phyloP scores from a whole-genome alignment of 768 basidiomycete genomes.

The Rossbeevera mucosa region DNA sequence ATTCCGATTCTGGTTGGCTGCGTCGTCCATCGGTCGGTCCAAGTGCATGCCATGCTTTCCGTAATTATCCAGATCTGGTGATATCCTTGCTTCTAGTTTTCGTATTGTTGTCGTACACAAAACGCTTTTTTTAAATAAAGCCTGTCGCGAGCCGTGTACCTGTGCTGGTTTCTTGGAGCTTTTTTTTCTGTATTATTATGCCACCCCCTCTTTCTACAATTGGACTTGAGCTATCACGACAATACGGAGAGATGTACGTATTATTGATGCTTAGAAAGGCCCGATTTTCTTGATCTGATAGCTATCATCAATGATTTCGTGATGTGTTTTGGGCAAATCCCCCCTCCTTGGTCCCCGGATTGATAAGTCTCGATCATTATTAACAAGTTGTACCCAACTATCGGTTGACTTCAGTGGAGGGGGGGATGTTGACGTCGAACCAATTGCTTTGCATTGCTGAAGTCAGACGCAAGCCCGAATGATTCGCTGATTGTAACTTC shows the following conservation, averaged over 20 bases:
- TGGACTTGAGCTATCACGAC: slow-evolving; percentile 9
- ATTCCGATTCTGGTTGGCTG: slow-evolving; percentile 13
- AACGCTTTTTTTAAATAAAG: slow-evolving; percentile 5
- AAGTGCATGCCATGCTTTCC: slow-evolving; percentile 8
- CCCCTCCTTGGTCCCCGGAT: neutral
- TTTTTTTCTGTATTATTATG: slow-evolving; percentile 25
- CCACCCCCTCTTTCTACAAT: slow-evolving; percentile 13
- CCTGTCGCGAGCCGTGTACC: slow-evolving; percentile 19
- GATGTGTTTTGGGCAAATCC: slow-evolving; percentile 17
- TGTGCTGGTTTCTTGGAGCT: slow-evolving; percentile 27
- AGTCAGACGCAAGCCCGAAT: neutral
- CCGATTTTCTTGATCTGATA: slow-evolving; percentile 19
- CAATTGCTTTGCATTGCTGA: neutral
- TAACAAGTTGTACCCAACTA: neutral
- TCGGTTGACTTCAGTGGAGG: slow-evolving; percentile 5
- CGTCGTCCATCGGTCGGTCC: neutral
- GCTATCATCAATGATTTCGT: slow-evolving; percentile 24
- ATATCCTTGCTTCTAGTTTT: slow-evolving; percentile 13
- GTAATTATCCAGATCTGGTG: slow-evolving; percentile 18
- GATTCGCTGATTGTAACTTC: slow-evolving; percentile 15
- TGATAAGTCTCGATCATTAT: slow-evolving; percentile 7
- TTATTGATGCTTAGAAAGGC: slow-evolving; percentile 19
- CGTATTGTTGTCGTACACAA: slow-evolving; percentile 26
- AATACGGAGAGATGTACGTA: slow-evolving; percentile 7
- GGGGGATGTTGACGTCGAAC: slow-evolving; percentile 5